A percentile compares a stretch with the other conserved stretches of the same genome.
Evolutionary conservation across 208 protist species (phyloP).

Genomic region (Naegleria fowleri): DNA sequence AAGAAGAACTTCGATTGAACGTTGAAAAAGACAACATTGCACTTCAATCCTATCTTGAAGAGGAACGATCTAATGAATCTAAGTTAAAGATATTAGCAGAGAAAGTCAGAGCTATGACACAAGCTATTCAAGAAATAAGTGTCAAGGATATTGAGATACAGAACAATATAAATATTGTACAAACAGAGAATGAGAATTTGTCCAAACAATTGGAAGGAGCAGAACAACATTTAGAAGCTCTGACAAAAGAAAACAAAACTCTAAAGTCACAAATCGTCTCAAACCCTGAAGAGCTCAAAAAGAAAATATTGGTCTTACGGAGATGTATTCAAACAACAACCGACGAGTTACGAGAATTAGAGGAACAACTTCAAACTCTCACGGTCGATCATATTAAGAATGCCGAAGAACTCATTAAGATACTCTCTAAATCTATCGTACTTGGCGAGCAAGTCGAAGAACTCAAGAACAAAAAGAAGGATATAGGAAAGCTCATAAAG

Average conservation of each 20-base stretch:
- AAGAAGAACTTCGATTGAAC: background rate
- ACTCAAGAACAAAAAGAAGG: background rate
- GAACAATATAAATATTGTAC: background rate
- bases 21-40: background rate
- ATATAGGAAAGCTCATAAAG: background rate
- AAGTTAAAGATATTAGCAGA: background rate
- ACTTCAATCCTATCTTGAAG: background rate
- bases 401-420: background rate
- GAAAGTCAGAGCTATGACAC: background rate
- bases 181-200: background rate
- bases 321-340: background rate
- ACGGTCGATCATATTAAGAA: background rate
- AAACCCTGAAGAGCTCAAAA: background rate
- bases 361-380: background rate
- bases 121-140: background rate
- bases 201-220: background rate
- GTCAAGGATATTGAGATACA: background rate
- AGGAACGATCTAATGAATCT: background rate
- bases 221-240: background rate
- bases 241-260: background rate
- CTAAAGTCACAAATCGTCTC: background rate
- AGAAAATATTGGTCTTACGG: background rate
- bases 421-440: background rate
- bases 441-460: background rate
- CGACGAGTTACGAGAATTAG: background rate